Evolutionary conservation across 169 alveolate genomes (phyloP).

Genomic region (Eimeria necatrix): DNA sequence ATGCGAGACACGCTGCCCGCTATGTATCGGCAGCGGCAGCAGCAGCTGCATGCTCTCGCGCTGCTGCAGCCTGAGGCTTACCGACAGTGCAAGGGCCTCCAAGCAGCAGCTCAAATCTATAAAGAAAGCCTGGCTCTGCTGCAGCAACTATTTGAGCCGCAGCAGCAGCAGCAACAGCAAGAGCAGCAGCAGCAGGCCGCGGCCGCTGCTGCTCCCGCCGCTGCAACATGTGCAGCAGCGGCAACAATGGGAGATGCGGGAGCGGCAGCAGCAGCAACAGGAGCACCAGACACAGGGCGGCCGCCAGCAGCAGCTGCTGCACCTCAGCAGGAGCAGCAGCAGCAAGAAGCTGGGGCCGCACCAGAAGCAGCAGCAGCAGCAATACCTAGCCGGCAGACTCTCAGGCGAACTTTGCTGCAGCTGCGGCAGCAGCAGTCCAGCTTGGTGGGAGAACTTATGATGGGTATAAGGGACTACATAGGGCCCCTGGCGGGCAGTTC

Average conservation of each 20-base stretch:
- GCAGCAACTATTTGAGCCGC: slow-evolving; percentile 47
- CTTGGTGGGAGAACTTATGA: slow-evolving; percentile 5
- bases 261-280: not conserved
- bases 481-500: slow-evolving; percentile 35
- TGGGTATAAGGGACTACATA: not conserved
- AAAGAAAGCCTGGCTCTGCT: slow-evolving; percentile 13
- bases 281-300: not conserved
- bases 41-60: slow-evolving; percentile 37
- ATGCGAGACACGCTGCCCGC: slow-evolving; percentile 17
- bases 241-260: not conserved
- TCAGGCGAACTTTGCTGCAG: not conserved
- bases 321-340: not conserved
- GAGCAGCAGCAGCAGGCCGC: not conserved
- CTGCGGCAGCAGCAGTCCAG: slow-evolving; percentile 55
- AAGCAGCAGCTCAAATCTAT: slow-evolving; percentile 5
- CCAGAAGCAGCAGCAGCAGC: not conserved
- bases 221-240: not conserved
- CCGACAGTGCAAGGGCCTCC: slow-evolving; percentile 60
- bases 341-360: not conserved
- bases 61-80: slow-evolving; percentile 67
- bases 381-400: not conserved
- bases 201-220: not conserved
- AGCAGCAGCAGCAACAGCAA: slow-evolving; percentile 34
- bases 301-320: slow-evolving; percentile 14
- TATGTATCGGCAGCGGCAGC: slow-evolving; percentile 22